Evolutionary conservation across 2,329 filamentous ascomycete genomes (phyloP).

Genomic region (Ophiobolus disseminans): DNA sequence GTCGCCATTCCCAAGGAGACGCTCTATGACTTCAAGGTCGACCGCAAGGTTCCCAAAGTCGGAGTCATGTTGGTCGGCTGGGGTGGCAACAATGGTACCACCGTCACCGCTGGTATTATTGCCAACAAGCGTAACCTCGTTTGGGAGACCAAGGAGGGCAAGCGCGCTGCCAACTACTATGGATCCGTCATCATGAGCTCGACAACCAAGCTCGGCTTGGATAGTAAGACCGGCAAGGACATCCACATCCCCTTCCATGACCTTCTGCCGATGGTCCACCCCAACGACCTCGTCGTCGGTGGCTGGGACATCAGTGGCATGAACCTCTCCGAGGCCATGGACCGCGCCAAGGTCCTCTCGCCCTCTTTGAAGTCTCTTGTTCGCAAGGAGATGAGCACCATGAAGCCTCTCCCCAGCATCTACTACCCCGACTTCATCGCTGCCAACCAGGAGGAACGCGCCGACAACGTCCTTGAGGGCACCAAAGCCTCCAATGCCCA

Average conservation of each 20-base stretch:
- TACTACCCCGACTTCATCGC: constrained; percentile 99
- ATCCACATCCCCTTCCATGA: constrained; percentile 97
- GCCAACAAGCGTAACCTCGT: constrained; percentile 85
- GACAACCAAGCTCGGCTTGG: constrained; percentile 93
- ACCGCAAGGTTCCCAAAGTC: constrained; percentile 89
- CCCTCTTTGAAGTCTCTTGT: constrained; percentile 90
- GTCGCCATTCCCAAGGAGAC: constrained; percentile 87
- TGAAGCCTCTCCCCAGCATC: constrained; percentile 90
- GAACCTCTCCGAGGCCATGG: constrained; percentile 91
- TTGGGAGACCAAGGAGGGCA: constrained; percentile 94
- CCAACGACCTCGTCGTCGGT: constrained; percentile 92
- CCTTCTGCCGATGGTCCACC: constrained; percentile 94
- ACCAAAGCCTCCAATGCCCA: constrained; percentile 85
- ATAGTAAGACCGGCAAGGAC: constrained; percentile 82
- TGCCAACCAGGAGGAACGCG: constrained; percentile 95
- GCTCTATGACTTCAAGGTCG: constrained; percentile 95
- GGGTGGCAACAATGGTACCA: constrained; percentile 98
- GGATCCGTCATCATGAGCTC: constrained; percentile 97
- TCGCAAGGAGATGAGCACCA: constrained; percentile 87
- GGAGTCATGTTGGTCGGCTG: constrained; percentile 98
- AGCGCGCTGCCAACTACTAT: constrained; percentile 91
- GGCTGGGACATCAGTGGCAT: constrained; percentile 97
- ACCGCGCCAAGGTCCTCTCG: constrained; percentile 92
- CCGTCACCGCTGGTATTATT: constrained; percentile 94
- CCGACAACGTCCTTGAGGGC: constrained; percentile 87